phyloP scores from a whole-genome alignment of 257 asterid genomes.

The Buddleja alternifolia region DNA sequence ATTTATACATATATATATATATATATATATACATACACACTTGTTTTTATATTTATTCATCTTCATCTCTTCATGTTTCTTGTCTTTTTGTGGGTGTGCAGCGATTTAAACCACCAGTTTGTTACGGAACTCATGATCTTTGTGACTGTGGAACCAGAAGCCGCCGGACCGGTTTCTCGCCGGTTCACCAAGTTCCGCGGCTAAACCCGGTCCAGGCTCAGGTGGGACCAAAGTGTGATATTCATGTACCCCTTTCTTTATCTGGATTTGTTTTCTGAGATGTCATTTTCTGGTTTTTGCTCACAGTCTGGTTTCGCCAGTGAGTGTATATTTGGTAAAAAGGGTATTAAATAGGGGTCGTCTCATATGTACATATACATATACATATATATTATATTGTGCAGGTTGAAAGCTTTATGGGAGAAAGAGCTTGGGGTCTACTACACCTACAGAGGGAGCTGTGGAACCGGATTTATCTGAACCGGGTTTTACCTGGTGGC shows the following conservation, averaged over 20 bases:
- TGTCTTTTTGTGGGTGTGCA: slow-evolving; percentile 2
- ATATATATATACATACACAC: too few relatives aligned
- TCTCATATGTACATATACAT: too few relatives aligned
- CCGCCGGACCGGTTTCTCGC: slow-evolving; percentile 4
- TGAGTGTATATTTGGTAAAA: not conserved
- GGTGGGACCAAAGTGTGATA: slow-evolving; percentile 11
- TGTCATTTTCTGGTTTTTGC: slow-evolving; percentile 13
- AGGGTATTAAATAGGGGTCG: slow-evolving; percentile 7
- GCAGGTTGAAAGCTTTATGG: slow-evolving; percentile 30
- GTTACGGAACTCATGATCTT: slow-evolving; percentile 1
- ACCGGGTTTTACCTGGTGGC: slow-evolving; percentile 23
- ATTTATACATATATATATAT: too few relatives aligned
- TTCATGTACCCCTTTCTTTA: slow-evolving; percentile 11
- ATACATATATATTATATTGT: too few relatives aligned
- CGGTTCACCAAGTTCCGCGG: not conserved
- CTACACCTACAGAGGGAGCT: slow-evolving; percentile 24
- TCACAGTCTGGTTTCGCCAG: slow-evolving; percentile 19
- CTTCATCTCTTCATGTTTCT: not conserved
- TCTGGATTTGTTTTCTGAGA: not conserved
- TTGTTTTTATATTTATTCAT: too few relatives aligned
- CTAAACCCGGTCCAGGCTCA: slow-evolving; percentile 31
- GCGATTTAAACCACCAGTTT: slow-evolving; percentile 21
- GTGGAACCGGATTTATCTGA: slow-evolving; percentile 15
- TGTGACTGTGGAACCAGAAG: not conserved
- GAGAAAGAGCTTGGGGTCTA: slow-evolving; percentile 19